Evolutionary conservation across 1,284 basidiomycete species (phyloP).

Genomic region (Ustilago hordei): DNA sequence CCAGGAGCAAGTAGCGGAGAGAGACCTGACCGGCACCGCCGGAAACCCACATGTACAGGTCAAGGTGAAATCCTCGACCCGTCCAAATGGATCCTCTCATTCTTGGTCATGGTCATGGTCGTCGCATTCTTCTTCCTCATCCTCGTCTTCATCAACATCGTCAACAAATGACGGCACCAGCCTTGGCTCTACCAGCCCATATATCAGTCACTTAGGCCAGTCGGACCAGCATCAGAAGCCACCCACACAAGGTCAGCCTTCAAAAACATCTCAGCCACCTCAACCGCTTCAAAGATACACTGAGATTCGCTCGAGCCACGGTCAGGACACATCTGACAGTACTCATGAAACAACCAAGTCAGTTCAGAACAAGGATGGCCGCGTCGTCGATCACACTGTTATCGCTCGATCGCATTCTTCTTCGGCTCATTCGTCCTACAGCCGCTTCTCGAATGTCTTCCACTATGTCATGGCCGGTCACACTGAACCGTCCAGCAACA

Average conservation of each 20-base stretch:
- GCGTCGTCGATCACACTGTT: background rate
- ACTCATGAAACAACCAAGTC: constrained; percentile 3
- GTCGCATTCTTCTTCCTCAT: constrained; percentile 26
- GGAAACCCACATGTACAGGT: constrained; percentile 17
- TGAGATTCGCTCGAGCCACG: constrained; percentile 9
- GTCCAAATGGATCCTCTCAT: constrained; percentile 11
- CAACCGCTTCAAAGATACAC: background rate
- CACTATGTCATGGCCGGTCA: constrained; percentile 33
- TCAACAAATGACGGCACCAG: background rate
- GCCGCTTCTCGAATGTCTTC: constrained; percentile 21
- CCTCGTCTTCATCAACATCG: constrained; percentile 14
- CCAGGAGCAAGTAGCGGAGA: background rate
- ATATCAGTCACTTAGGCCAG: background rate
- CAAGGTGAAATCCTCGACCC: constrained; percentile 15
- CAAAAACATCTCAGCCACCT: background rate
- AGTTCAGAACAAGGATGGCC: constrained; percentile 9
- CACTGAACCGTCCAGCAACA: constrained; percentile 13
- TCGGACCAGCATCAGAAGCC: background rate
- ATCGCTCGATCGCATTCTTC: constrained; percentile 8
- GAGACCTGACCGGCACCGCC: background rate
- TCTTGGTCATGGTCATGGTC: constrained; percentile 43
- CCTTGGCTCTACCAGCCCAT: background rate
- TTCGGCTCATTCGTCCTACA: constrained; percentile 27
- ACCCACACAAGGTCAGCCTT: background rate
- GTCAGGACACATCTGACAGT: background rate